phyloP scores from a whole-genome alignment of 495 filamentous ascomycete genomes.

The Cetradonia linearis region DNA sequence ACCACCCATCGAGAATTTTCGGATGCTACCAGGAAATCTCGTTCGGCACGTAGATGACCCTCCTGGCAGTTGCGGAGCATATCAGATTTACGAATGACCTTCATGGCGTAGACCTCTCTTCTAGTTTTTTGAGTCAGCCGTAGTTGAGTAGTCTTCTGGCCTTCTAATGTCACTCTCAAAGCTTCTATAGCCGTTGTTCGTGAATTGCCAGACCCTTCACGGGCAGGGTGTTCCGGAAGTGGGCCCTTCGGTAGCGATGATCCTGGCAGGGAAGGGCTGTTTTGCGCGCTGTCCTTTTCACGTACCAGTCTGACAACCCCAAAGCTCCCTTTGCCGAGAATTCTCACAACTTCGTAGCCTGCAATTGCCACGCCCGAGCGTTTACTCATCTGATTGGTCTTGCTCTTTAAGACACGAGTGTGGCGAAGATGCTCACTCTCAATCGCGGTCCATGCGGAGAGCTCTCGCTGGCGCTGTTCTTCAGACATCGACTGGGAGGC shows the following conservation, averaged over 20 bases:
- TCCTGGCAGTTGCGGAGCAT: constrained; percentile 89
- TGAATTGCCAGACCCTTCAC: constrained; percentile 11
- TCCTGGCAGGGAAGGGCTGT: neutral
- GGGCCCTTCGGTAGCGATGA: neutral
- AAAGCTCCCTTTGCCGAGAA: constrained; percentile 94
- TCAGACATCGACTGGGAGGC: constrained; percentile 39
- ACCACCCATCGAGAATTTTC: constrained; percentile 81
- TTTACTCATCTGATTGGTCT: constrained; percentile 33
- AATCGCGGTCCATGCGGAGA: constrained; percentile 48
- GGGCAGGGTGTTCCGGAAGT: constrained; percentile 7
- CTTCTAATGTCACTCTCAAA: constrained; percentile 29
- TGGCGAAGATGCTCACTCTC: constrained; percentile 74
- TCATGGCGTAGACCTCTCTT: constrained; percentile 80
- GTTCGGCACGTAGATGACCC: constrained; percentile 80
- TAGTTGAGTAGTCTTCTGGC: constrained; percentile 14
- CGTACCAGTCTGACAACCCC: constrained; percentile 79
- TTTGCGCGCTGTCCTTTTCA: constrained; percentile 38
- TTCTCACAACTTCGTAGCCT: constrained; percentile 68
- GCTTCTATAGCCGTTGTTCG: constrained; percentile 21
- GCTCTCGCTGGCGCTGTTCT: constrained; percentile 44
- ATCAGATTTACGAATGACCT: constrained; percentile 82
- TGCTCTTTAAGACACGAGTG: constrained; percentile 56
- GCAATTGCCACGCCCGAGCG: constrained; percentile 38
- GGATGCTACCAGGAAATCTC: constrained; percentile 81
- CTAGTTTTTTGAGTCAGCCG: constrained; percentile 25